Evolutionary conservation across 1,284 basidiomycete species (phyloP).

Genomic region (Cutaneotrichosporon dermatis): DNA sequence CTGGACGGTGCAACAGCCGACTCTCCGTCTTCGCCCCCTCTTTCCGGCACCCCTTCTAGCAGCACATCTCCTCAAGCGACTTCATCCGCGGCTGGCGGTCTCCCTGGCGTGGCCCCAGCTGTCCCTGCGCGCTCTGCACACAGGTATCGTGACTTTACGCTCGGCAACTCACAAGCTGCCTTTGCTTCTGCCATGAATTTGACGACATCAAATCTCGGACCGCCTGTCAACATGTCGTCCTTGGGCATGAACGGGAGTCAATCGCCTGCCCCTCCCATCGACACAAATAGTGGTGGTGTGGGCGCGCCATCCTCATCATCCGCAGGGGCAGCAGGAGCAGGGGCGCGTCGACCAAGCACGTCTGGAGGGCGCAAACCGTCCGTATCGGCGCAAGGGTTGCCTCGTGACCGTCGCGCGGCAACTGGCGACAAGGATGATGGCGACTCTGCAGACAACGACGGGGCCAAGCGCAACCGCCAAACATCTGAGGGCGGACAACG

Average conservation of each 20-base stretch:
- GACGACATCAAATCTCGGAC: conserved; percentile 6
- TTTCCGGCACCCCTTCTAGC: conserved; percentile 3
- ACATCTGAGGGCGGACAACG: conserved; percentile 3
- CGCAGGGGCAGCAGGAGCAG: not conserved
- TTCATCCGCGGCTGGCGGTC: not conserved
- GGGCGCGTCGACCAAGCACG: conserved; percentile 4
- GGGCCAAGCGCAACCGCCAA: conserved; percentile 1
- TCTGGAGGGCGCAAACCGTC: conserved; percentile 9
- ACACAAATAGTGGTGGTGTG: not conserved
- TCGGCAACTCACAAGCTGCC: conserved; percentile 7
- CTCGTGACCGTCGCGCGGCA: not conserved
- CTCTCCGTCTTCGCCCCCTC: not conserved
- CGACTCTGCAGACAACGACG: conserved; percentile 11
- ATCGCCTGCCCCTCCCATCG: not conserved
- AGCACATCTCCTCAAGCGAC: not conserved
- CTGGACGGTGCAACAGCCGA: not conserved
- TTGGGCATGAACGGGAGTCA: conserved; percentile 1
- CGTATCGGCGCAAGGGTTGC: not conserved
- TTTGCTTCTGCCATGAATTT: conserved; percentile 17
- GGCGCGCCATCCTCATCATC: not conserved
- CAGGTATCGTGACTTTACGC: conserved; percentile 19
- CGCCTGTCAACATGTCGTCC: not conserved
- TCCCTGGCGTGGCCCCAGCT: conserved; percentile 7
- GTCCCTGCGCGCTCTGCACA: conserved; percentile 19
- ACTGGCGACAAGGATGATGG: conserved; percentile 9